Base-by-base conservation (phyloP, 345 rosid species). In the Carallia pectinifolia region DNA sequence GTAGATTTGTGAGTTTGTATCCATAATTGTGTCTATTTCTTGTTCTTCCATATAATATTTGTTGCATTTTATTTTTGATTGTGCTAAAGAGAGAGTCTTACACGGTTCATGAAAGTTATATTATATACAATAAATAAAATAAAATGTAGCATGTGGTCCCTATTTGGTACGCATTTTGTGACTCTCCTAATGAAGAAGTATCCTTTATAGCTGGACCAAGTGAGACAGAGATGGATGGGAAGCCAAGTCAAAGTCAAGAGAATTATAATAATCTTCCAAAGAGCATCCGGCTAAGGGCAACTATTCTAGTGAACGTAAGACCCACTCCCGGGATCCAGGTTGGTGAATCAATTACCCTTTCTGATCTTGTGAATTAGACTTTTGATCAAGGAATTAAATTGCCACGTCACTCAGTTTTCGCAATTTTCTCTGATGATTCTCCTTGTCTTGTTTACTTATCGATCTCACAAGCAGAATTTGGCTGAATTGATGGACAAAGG, bases 241-340 rank as follows among this genome's bases (percentile, higher is more conserved):
- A 19, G 10, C n/a, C 15, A 31, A 69, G 71, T 47, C 70, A 64
- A 31, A 69, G 71, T 47, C 70, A 64, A 7, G 67, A 74, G 59
- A 76, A 66, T 16, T 65, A 55, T 58, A 66, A 61, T 67, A 66
- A 61, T 67, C 75, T 77, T 6, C 77, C 75, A 10, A 50, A 63
- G 34, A 53, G 38, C 27, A 72, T 77, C 44, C 77, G 77, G 7
- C 72, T 83, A 6, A 75, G 80, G 66, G 77, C 84, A 33, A 66
- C 80, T 27, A 63, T 83, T 40, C 69, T 83, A 16, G 13, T 83
- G 36, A 83, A 80, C 72, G 7, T 80, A 39, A 73, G 86, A 68
- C 78, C 82, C 30, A 44, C 76, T 27, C 52, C 64, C 9, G 86
- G 86, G 62, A 78, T 78, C 52, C 78, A 73, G 64, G 86, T 82